Evolutionary conservation across 139 green algal genomes (phyloP), one percentile per base, ranked within the genome.

Genomic region (Tetratostichococcus sp.): DNA sequence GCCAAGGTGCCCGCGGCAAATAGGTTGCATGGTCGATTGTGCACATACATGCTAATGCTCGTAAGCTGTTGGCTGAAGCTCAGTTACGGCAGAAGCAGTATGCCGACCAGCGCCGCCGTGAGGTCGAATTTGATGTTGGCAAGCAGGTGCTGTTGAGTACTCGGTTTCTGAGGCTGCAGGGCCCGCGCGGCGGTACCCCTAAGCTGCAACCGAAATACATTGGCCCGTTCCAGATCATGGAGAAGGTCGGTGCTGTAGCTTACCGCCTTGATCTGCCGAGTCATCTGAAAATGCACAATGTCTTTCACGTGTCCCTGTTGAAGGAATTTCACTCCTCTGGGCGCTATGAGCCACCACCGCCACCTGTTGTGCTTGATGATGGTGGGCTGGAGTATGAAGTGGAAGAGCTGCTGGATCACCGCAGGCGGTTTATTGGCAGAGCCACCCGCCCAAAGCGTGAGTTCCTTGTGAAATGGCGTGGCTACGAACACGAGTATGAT

Each of bases 131-230:
- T 6, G 14, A 65, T 1, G 65, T 75, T 5, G 74, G 74, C 25
- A 32, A 83, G 4, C n/a, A 65, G 11, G 72, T 75, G 25, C 25
- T 66, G 6, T 35, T 82, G 16, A 71, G 8, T 30, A 78, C 75
- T 50, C 65, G 70, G 8, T 79, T 82, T 57, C 68, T 82, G 42
- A 74, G 43, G 0, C 31, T 84, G 25, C 70, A 68, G 50, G 50
- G 4, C 2, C 50, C 50, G 8, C 31, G 67, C 1, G n/a, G 66
- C 22, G 77, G 81, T 11, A 35, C 42, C 1, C 6, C 1, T 3
- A 89, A 89, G 75, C 68, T 89, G 0, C 1, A 77, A 16, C 70
- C 85, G 1, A 39, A 35, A 1, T 89, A 25, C 11, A 67, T 87
- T 72, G 84, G 84, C 0, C 84, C 84, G 8, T 89, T 82, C 42